These are phyloP conservation scores for Tanacetum coccineum DNA, from an alignment of 129 eudicot species.

Conservation along the genomic window DNA sequence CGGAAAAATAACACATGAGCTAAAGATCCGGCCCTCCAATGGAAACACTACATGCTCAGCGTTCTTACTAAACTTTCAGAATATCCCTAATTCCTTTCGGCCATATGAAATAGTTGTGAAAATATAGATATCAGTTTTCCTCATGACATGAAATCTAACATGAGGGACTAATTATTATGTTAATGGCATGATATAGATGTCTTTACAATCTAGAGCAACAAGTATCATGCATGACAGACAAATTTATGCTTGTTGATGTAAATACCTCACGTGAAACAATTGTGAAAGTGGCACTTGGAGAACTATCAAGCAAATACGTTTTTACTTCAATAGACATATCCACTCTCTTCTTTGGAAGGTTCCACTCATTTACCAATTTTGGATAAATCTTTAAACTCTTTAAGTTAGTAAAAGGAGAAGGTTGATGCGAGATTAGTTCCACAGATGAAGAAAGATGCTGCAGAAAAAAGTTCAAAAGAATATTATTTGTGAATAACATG, in stretches of 20 bases:
- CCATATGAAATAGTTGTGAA: too few relatives aligned
- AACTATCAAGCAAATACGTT: constrained; percentile 12
- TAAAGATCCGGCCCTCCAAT: too few relatives aligned
- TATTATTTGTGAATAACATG: neutral
- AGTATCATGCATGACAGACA: neutral
- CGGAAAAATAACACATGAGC: too few relatives aligned
- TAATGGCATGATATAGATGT: too few relatives aligned
- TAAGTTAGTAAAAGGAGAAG: constrained; percentile 13
- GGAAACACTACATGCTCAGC: too few relatives aligned
- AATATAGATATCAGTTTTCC: too few relatives aligned
- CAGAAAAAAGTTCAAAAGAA: neutral
- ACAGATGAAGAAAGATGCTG: neutral
- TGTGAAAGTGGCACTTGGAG: constrained; percentile 11
- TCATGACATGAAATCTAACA: too few relatives aligned
- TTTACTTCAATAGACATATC: neutral
- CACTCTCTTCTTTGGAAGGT: neutral
- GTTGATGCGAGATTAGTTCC: constrained; percentile 6
- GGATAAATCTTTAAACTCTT: constrained; percentile 2
- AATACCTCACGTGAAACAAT: constrained; percentile 19
- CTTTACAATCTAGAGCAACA: neutral
- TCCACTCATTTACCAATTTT: too few relatives aligned
- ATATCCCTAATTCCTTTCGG: too few relatives aligned
- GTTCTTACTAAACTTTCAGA: too few relatives aligned
- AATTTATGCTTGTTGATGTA: neutral
- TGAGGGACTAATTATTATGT: too few relatives aligned